Evolutionary conservation across 2,329 filamentous ascomycete species (phyloP), one percentile per base, ranked within the genome.

Genomic region (Shiraia bambusicola): DNA sequence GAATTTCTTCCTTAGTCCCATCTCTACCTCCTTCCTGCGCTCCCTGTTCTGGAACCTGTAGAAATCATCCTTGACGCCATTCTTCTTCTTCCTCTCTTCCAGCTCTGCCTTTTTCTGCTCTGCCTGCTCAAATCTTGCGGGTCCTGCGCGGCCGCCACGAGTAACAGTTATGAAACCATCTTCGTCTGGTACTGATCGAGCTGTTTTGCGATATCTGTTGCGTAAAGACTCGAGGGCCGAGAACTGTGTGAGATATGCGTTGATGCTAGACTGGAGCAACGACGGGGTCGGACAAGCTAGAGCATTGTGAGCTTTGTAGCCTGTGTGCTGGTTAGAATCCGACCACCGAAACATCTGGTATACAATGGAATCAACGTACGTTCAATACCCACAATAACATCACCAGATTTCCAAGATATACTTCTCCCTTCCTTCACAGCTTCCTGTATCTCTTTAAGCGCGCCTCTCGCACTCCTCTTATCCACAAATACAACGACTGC

Each of bases 111-210:
- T 81, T 64, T 82, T 80, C 44, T 76, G 71, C 58, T 79, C 69
- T 31, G 76, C 76, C 61, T 83, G 89, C 54, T 85, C 85, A 48
- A 83, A 78, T 40, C 84, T 80, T 2, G 87, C 90, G 1, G 88
- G 83, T n/a, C 85, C 86, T 6, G 77, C 77, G 45, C 78, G 77
- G 1, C 59, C 87, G 17, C 90, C 90, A 40, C 87, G 80, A 1
- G 84, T 87, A 16, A 98, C 93, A 3, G 91, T 97, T 34, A 97
- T 80, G 66, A 98, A 98, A 2, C 93, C 93, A 67, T 98, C 93
- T 61, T 89, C 91, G 67, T 98, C 93, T 0, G 92, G 89, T 59
- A 89, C 84, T 54, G 86, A 85, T 47, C 88, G 82, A 47, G 85
- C 73, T 40, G 79, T 63, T 72, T 86, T 63, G 75, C 77, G 71